phyloP scores from a whole-genome alignment of 495 filamentous ascomycete genomes.

The Aspergillus diversus region DNA sequence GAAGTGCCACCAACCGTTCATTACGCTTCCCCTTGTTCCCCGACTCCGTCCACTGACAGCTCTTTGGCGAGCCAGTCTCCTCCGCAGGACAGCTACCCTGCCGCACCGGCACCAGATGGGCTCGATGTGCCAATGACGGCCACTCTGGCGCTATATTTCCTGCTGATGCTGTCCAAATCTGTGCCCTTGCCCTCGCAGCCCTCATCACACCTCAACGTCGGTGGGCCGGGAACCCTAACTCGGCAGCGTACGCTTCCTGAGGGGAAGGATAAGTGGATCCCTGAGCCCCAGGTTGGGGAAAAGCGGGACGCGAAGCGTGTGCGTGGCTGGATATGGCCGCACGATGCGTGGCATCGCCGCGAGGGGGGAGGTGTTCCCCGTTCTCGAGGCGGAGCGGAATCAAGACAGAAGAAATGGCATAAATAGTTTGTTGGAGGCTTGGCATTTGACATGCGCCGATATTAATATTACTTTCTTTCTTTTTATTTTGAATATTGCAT shows the following conservation, averaged over 20 bases:
- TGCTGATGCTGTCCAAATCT: conserved; percentile 84
- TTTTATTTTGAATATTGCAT: too few species aligned
- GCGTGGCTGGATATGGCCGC: conserved; percentile 83
- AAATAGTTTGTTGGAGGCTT: conserved; percentile 24
- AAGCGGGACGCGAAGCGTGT: conserved; percentile 80
- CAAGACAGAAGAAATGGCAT: conserved; percentile 42
- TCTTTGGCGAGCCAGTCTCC: conserved; percentile 27
- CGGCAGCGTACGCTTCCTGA: conserved; percentile 66
- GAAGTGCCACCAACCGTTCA: neutral
- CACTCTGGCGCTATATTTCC: conserved; percentile 69
- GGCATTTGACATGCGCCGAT: too few species aligned
- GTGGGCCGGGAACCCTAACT: conserved; percentile 76
- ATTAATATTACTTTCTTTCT: too few species aligned
- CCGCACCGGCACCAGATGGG: conserved; percentile 19
- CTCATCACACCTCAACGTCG: conserved; percentile 75
- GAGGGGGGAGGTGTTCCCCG: conserved; percentile 48
- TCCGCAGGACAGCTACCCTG: conserved; percentile 21
- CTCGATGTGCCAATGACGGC: conserved; percentile 65
- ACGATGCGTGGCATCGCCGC: conserved; percentile 65
- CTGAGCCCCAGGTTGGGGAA: conserved; percentile 79
- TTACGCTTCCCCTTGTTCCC: conserved; percentile 24
- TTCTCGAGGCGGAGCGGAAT: conserved; percentile 25
- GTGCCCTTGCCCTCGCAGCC: conserved; percentile 67
- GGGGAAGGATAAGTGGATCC: conserved; percentile 82
- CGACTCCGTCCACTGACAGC: conserved; percentile 26